Base-by-base conservation (phyloP, 179 eudicot species). In the Beta corolliflora region DNA sequence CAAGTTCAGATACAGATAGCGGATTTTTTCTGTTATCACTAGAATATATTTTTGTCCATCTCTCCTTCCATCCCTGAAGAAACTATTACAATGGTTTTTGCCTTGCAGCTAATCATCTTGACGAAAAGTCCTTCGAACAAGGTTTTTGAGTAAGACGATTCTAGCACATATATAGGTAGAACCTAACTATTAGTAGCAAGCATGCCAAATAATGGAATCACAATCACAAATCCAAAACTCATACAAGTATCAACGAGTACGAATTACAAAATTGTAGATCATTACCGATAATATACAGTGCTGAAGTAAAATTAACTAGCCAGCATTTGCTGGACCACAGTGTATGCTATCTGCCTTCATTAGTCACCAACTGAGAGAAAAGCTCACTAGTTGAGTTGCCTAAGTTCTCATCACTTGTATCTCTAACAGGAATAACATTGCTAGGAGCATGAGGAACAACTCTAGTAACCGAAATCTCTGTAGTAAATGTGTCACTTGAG, bases 351-450 rank as follows among this genome's bases (percentile, higher is more conserved):
- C 97, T 88, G 53, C 97, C 97, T 77, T 87, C 86, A 72, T 68
- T 90, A 55, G 89, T 86, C 63, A 93, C 75, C 88, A 93, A 81
- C 87, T 91, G 97, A 25, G 97, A 93, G 79, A 92, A 93, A 41
- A 90, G 91, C 41, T 87, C 84, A 77, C 85, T 89, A 4, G 91
- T 86, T 9, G 93, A 80, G 58, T 83, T 77, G 46, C 85, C 90
- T 61, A 89, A 83, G 75, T 76, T 63, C 63, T 84, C 92, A 29
- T 83, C 88, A 25, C 87, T 86, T 72, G 79, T 75, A 71, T 84
- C 87, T 41, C 74, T 83, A 60, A 79, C 71, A 0, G 76, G 63
- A 55, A 84, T 78, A 25, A 53, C 63, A 58, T 68, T 77, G 85
- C 69, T 68, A 55, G 81, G 79, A 61, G 23, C 91, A 67, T 15